These are phyloP conservation scores for Penicillium sumatraense DNA, from an alignment of 2,329 filamentous ascomycete species.

Conservation along the genomic window DNA sequence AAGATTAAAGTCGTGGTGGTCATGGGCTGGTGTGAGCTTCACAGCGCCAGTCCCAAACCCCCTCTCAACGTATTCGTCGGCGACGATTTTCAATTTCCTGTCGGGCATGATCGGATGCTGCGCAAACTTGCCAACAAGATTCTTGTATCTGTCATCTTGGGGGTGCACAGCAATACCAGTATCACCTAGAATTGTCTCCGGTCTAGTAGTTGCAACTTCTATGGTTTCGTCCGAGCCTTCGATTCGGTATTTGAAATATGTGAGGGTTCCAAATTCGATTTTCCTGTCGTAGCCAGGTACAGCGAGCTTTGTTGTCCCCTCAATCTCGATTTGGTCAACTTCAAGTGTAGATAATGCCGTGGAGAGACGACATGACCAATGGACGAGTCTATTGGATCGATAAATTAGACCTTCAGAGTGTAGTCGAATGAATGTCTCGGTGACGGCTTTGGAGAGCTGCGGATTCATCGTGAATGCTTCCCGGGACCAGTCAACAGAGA, in stretches of 20 bases:
- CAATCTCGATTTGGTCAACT: slow-evolving; percentile 87
- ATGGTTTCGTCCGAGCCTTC: slow-evolving; percentile 80
- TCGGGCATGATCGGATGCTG: slow-evolving; percentile 80
- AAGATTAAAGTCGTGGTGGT: slow-evolving; percentile 90
- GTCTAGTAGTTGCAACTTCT: slow-evolving; percentile 90
- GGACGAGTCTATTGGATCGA: slow-evolving; percentile 87
- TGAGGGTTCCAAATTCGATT: slow-evolving; percentile 89
- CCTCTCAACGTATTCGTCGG: slow-evolving; percentile 85
- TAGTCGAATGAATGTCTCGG: slow-evolving; percentile 84
- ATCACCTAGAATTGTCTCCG: slow-evolving; percentile 94
- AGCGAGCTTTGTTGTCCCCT: slow-evolving; percentile 81
- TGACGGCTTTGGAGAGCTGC: slow-evolving; percentile 80
- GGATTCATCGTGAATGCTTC: slow-evolving; percentile 97
- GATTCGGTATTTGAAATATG: slow-evolving; percentile 90
- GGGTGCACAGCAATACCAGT: slow-evolving; percentile 92
- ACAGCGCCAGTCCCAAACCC: slow-evolving; percentile 97
- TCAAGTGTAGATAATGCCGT: slow-evolving; percentile 94
- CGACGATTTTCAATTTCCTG: slow-evolving; percentile 80
- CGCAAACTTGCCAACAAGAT: slow-evolving; percentile 83
- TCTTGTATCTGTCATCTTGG: slow-evolving; percentile 80
- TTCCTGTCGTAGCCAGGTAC: slow-evolving; percentile 95
- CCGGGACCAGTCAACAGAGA: slow-evolving; percentile 88
- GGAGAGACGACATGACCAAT: slow-evolving; percentile 90
- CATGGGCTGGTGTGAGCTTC: slow-evolving; percentile 94
- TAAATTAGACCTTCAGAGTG: slow-evolving; percentile 96